A percentile compares a stretch with the other conserved stretches of the same genome.
Conservation (phyloP, 2,329 filamentous ascomycete species). For the Trichoderma cornu-damae region DNA sequence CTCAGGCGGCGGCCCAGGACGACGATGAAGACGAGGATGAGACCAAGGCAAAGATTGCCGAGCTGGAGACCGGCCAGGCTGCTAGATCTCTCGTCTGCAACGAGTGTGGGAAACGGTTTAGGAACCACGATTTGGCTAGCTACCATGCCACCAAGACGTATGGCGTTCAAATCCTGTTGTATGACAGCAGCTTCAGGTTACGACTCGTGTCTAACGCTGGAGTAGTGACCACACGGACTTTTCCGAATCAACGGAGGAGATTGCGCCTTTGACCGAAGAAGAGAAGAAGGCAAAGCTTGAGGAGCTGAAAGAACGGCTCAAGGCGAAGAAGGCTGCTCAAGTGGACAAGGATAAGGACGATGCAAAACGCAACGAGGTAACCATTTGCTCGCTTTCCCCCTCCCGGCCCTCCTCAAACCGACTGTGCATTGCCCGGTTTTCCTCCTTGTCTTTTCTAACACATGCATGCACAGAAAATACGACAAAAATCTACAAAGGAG, state of each 20-base stretch:
- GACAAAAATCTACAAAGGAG: conserved; percentile 85
- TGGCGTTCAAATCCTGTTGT: conserved; percentile 25
- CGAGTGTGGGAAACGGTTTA: conserved; percentile 88
- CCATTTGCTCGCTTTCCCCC: not conserved
- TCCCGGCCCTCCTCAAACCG: too few relatives aligned
- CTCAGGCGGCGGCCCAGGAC: conserved; percentile 42
- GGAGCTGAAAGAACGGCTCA: conserved; percentile 67
- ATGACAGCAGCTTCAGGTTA: not conserved
- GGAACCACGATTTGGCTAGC: conserved; percentile 72
- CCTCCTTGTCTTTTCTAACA: not conserved
- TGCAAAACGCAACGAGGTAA: conserved; percentile 77
- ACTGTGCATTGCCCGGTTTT: too few relatives aligned
- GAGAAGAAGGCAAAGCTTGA: conserved; percentile 78
- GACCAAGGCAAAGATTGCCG: conserved; percentile 53
- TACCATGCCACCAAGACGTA: conserved; percentile 87
- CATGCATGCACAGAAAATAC: conserved; percentile 51
- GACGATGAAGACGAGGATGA: conserved; percentile 47
- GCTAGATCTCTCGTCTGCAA: conserved; percentile 86
- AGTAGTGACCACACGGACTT: conserved; percentile 79
- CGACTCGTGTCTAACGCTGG: not conserved
- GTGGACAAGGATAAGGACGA: conserved; percentile 72
- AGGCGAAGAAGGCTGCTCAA: conserved; percentile 65
- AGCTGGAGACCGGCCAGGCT: conserved; percentile 63
- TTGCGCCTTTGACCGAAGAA: conserved; percentile 84
- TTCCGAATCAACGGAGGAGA: conserved; percentile 85